Conservation (phyloP, 2,329 filamentous ascomycete genomes). For the Polytolypa hystricis region DNA sequence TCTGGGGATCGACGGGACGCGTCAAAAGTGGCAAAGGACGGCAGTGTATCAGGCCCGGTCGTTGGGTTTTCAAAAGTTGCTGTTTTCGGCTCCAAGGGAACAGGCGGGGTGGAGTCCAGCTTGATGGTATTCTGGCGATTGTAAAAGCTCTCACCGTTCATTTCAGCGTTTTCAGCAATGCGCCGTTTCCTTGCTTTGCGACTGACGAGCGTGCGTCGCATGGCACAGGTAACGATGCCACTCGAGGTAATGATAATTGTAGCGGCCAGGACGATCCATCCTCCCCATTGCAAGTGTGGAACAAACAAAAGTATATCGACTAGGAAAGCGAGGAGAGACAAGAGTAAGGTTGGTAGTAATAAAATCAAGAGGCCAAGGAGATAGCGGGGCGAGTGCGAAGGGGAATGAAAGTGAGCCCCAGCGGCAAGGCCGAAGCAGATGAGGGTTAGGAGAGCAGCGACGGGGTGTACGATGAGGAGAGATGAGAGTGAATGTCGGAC, state of each 20-base stretch:
- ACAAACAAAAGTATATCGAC: constrained; percentile 92
- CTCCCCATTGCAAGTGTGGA: constrained; percentile 86
- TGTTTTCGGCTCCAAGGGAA: constrained; percentile 41
- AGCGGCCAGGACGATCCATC: constrained; percentile 82
- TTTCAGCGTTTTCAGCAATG: constrained; percentile 88
- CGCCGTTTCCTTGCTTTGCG: constrained; percentile 86
- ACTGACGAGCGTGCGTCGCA: constrained; percentile 83
- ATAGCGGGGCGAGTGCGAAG: constrained; percentile 82
- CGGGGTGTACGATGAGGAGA: constrained; percentile 83
- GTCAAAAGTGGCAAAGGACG: constrained; percentile 29
- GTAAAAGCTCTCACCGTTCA: constrained; percentile 92
- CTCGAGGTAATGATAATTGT: constrained; percentile 75
- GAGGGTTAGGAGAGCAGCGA: constrained; percentile 76
- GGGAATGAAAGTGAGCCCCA: constrained; percentile 73
- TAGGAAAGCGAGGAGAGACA: constrained; percentile 77
- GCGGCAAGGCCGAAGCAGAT: constrained; percentile 71
- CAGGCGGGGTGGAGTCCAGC: constrained; percentile 44
- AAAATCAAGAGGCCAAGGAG: constrained; percentile 77
- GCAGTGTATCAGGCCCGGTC: constrained; percentile 39
- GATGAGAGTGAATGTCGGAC: constrained; percentile 63
- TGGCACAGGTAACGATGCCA: constrained; percentile 80
- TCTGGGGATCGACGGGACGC: constrained; percentile 20
- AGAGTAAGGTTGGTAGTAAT: constrained; percentile 70
- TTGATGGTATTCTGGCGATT: constrained; percentile 44
- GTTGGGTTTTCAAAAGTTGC: constrained; percentile 47